A percentile compares a stretch with the other conserved stretches of the same genome.
These are phyloP conservation scores for Ceratocystis harringtonii DNA, from an alignment of 2,329 filamentous ascomycete species.

Conservation along the genomic window DNA sequence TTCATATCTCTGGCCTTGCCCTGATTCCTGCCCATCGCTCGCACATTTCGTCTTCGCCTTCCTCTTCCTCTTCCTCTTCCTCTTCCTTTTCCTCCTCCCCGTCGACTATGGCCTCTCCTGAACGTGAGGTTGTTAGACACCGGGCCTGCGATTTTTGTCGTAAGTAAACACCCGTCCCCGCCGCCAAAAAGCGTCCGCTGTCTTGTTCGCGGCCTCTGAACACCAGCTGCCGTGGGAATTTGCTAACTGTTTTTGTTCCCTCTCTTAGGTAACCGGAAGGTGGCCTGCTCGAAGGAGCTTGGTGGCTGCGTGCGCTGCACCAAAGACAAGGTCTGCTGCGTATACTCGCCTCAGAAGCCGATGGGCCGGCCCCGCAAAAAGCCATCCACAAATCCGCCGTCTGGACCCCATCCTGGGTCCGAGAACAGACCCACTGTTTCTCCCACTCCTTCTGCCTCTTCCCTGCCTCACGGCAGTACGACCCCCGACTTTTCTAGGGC, in stretches of 20 bases:
- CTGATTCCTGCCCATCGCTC: not conserved
- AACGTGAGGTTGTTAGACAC: constrained; percentile 31
- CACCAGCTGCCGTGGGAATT: too few species aligned
- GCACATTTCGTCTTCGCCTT: not conserved
- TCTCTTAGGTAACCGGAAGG: constrained; percentile 41
- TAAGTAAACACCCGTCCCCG: constrained; percentile 28
- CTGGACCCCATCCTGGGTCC: not conserved
- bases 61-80: not conserved
- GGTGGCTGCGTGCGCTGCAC: constrained; percentile 45
- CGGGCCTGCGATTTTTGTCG: constrained; percentile 54
- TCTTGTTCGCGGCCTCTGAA: too few species aligned
- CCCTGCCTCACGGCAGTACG: too few species aligned
- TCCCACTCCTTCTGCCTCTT: too few species aligned
- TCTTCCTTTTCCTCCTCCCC: too few species aligned
- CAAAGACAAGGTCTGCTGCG: constrained; percentile 40
- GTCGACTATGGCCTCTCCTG: constrained; percentile 13
- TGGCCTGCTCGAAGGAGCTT: constrained; percentile 48
- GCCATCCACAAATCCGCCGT: not conserved
- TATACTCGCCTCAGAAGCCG: constrained; percentile 49
- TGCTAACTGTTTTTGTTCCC: not conserved
- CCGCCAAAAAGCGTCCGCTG: constrained; percentile 10
- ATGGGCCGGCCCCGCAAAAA: constrained; percentile 49
- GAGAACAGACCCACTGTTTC: not conserved
- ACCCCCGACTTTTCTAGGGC: too few species aligned
- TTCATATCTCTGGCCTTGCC: not conserved